A percentile compares a stretch with the other conserved stretches of the same genome.
Evolutionary conservation across 2,329 filamentous ascomycete species (phyloP).

Genomic region (Septoria linicola): DNA sequence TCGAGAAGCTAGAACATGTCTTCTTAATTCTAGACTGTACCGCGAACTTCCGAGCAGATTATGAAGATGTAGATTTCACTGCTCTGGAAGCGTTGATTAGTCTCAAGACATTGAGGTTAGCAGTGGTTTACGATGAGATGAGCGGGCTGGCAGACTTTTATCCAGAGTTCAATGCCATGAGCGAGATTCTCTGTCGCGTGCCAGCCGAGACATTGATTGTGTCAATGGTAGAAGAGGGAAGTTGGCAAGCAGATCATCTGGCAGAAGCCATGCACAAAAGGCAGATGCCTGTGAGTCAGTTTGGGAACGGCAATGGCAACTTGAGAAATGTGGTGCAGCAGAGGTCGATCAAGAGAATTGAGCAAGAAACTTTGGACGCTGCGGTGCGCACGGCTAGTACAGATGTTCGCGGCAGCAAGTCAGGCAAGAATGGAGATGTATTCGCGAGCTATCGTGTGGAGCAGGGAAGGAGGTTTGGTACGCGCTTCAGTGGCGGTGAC

Average conservation of each 20-base stretch:
- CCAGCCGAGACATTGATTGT: conserved; percentile 1
- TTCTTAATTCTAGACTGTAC: conserved; percentile 32
- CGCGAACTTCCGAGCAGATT: conserved; percentile 22
- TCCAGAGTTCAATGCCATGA: conserved; percentile 4
- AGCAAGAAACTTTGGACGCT: background rate
- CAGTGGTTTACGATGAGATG: conserved; percentile 4
- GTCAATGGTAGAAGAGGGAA: conserved; percentile 21
- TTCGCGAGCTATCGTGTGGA: conserved; percentile 10
- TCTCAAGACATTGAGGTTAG: conserved; percentile 12
- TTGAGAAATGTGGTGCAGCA: background rate
- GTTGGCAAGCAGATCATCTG: conserved; percentile 15
- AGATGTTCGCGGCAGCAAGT: conserved; percentile 12
- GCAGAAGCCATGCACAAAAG: background rate
- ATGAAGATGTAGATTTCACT: conserved; percentile 28
- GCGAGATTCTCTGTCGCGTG: background rate
- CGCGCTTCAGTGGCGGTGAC: conserved; percentile 1
- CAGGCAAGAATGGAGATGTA: conserved; percentile 6
- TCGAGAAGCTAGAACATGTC: conserved; percentile 26
- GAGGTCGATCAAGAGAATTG: background rate
- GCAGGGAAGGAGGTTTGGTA: background rate
- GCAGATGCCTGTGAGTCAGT: conserved; percentile 2
- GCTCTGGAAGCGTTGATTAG: conserved; percentile 18
- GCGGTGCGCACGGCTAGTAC: conserved; percentile 10
- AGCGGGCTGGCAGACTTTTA: background rate
- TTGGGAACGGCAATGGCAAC: background rate